A percentile compares a stretch with the other conserved stretches of the same genome.
phyloP scores from a whole-genome alignment of 2,329 filamentous ascomycete genomes.

The Aspergillus sergii region DNA sequence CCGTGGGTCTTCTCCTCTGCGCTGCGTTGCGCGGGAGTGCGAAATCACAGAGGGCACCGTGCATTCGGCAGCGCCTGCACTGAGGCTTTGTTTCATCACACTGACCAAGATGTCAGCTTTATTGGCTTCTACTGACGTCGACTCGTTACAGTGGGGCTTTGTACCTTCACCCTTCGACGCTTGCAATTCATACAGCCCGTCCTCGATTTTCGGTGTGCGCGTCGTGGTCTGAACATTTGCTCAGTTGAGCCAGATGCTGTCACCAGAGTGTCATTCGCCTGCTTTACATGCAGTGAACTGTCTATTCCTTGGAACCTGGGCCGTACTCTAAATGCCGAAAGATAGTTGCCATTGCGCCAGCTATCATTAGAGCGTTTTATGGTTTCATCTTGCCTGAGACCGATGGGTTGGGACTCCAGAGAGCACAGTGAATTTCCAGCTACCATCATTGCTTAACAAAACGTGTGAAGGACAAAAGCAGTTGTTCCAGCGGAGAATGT shows the following conservation, averaged over 20 bases:
- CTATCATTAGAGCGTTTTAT: neutral
- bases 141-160: too few relatives aligned
- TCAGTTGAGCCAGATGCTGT: neutral
- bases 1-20: neutral
- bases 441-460: neutral
- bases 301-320: neutral
- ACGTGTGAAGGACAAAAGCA: neutral
- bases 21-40: neutral
- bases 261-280: neutral
- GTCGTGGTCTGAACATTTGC: neutral
- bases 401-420: neutral
- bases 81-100: slow-evolving; percentile 1
- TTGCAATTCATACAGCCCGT: neutral
- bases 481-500: neutral
- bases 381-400: neutral
- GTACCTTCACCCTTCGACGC: neutral
- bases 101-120: neutral
- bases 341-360: neutral
- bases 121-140: too few relatives aligned
- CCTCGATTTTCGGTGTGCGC: neutral
- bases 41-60: slow-evolving; percentile 1
- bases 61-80: neutral
- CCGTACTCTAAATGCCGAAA: neutral
- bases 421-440: neutral
- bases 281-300: neutral